Evolutionary conservation across 257 asterid genomes (phyloP).

Genomic region (Euphrasia confusa): DNA sequence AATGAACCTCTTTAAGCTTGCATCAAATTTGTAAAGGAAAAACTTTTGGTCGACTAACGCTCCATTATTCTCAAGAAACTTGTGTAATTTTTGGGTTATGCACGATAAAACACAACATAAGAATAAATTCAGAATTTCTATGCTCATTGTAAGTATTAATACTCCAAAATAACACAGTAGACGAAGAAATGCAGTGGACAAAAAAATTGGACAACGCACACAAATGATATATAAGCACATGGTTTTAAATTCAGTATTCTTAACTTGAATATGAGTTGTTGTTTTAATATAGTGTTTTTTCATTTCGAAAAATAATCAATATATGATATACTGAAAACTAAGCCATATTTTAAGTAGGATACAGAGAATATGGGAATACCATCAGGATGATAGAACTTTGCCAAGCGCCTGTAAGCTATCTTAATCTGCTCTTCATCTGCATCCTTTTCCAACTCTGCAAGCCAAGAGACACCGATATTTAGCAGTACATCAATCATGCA

Average conservation of each 20-base stretch:
- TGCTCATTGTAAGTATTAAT: slow-evolving; percentile 4
- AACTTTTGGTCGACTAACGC: slow-evolving; percentile 14
- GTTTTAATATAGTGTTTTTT: neutral
- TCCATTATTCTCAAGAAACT: slow-evolving; percentile 20
- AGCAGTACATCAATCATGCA: slow-evolving; percentile 2
- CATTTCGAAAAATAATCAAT: neutral
- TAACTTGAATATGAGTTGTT: neutral
- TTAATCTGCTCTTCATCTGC: slow-evolving; percentile 90
- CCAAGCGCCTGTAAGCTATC: slow-evolving; percentile 83
- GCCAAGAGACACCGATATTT: slow-evolving; percentile 18
- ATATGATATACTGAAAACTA: neutral
- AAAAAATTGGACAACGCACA: neutral
- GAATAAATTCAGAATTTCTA: slow-evolving; percentile 1
- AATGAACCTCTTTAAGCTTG: slow-evolving; percentile 4
- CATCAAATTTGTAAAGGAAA: slow-evolving; percentile 13
- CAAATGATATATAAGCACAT: neutral
- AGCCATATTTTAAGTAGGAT: slow-evolving; percentile 4
- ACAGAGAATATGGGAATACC: slow-evolving; percentile 49
- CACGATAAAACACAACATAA: slow-evolving; percentile 7
- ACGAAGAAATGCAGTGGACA: neutral
- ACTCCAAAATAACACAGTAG: slow-evolving; percentile 1
- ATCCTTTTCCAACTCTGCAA: slow-evolving; percentile 78
- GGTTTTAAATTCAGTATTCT: neutral
- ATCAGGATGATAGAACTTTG: slow-evolving; percentile 96
- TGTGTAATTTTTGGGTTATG: slow-evolving; percentile 20